Evolutionary conservation across 2,329 filamentous ascomycete genomes (phyloP).

Genomic region (Arthrobotrys musiformis): DNA sequence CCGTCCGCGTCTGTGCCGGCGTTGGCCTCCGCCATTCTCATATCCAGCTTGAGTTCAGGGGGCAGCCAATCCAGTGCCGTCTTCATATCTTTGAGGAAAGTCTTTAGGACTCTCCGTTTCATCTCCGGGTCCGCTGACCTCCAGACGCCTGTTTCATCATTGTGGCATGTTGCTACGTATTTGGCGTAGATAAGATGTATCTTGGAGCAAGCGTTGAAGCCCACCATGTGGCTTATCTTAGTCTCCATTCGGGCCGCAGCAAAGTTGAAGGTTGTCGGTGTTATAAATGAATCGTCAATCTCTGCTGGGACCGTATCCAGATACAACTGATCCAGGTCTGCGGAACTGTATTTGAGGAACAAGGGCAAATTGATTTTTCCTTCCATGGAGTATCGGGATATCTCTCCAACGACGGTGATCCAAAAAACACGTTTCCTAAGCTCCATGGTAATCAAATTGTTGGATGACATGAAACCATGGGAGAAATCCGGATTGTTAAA

Average conservation of each 20-base stretch:
- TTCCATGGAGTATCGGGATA: slow-evolving; percentile 54
- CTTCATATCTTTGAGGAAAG: slow-evolving; percentile 52
- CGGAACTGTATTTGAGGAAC: slow-evolving; percentile 51
- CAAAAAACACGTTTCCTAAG: slow-evolving; percentile 54
- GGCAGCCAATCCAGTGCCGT: slow-evolving; percentile 50
- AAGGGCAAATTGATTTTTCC: slow-evolving; percentile 49
- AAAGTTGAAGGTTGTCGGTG: slow-evolving; percentile 47
- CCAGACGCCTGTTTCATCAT: slow-evolving; percentile 54
- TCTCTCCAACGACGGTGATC: slow-evolving; percentile 55
- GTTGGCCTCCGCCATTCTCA: slow-evolving; percentile 53
- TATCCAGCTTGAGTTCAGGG: slow-evolving; percentile 47
- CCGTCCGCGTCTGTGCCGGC: slow-evolving; percentile 51
- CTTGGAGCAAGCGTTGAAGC: slow-evolving; percentile 55
- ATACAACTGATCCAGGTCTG: slow-evolving; percentile 47
- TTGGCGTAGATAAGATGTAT: slow-evolving; percentile 53
- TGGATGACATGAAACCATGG: slow-evolving; percentile 52
- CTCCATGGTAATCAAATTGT: slow-evolving; percentile 51
- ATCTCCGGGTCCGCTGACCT: slow-evolving; percentile 50
- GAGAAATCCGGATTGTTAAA: slow-evolving; percentile 55
- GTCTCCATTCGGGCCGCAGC: slow-evolving; percentile 35
- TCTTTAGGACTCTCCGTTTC: slow-evolving; percentile 52
- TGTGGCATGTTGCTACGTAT: slow-evolving; percentile 50
- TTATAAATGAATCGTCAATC: slow-evolving; percentile 51
- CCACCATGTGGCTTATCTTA: slow-evolving; percentile 45
- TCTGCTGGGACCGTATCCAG: slow-evolving; percentile 45